phyloP scores from a whole-genome alignment of 768 basidiomycete species.

The Albatrellus ellisii region DNA sequence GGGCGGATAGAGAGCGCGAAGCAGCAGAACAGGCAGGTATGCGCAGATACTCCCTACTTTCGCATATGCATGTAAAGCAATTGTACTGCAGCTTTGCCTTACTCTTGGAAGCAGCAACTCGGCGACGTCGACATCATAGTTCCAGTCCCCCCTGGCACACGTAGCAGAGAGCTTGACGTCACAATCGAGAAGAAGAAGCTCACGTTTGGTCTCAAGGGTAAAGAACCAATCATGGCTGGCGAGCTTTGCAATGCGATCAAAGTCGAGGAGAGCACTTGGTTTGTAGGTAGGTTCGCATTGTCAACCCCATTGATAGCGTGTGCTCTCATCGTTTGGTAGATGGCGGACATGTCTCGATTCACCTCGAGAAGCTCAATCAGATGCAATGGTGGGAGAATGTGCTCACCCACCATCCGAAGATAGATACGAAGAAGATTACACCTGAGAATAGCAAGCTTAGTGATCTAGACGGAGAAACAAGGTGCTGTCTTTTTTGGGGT shows the following conservation, averaged over 20 bases:
- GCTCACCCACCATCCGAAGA: slow-evolving; percentile 87
- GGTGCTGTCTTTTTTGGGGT: slow-evolving; percentile 27
- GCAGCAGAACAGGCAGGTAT: slow-evolving; percentile 73
- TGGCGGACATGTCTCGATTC: slow-evolving; percentile 66
- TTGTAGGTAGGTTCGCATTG: slow-evolving; percentile 47
- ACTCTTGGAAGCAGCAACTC: slow-evolving; percentile 84
- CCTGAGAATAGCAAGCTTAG: slow-evolving; percentile 93
- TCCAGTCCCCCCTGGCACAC: slow-evolving; percentile 79
- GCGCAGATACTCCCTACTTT: slow-evolving; percentile 19
- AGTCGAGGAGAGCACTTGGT: slow-evolving; percentile 96
- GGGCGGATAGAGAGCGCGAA: slow-evolving; percentile 55
- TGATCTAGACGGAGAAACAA: slow-evolving; percentile 92
- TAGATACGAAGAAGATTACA: slow-evolving; percentile 92
- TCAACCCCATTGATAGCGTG: slow-evolving; percentile 1
- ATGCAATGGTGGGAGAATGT: slow-evolving; percentile 98
- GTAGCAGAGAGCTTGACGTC: slow-evolving; percentile 62
- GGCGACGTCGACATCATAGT: slow-evolving; percentile 75
- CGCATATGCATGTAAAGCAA: slow-evolving; percentile 3
- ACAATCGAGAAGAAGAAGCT: slow-evolving; percentile 74
- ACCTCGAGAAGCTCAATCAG: slow-evolving; percentile 79
- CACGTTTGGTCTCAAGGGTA: slow-evolving; percentile 72
- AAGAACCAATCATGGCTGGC: slow-evolving; percentile 79
- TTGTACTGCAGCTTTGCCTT: slow-evolving; percentile 59
- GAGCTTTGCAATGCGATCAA: slow-evolving; percentile 90
- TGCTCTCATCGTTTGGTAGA: slow-evolving; percentile 29